Conservation (phyloP, 139 green algal species). For the Chlamydomonas incerta region DNA sequence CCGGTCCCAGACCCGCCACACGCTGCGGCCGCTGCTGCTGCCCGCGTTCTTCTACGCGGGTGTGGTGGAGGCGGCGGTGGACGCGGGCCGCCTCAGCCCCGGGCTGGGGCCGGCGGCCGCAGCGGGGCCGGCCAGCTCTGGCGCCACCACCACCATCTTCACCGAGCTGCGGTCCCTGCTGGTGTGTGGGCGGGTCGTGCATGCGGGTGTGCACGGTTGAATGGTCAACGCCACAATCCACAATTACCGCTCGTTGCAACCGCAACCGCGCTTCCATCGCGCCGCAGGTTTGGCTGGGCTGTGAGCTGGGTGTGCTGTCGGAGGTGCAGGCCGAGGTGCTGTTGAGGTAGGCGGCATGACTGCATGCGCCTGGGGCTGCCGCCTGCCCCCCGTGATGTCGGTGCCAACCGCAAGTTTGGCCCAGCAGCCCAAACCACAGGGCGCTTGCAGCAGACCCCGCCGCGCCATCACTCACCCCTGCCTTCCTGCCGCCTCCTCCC, state of each 20-base stretch:
- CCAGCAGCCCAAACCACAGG: too few species aligned
- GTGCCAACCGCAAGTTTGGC: too few species aligned
- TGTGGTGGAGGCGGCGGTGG: neutral
- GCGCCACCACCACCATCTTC: neutral
- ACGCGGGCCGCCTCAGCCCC: neutral
- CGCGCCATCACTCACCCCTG: too few species aligned
- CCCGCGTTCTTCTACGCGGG: slow-evolving; percentile 40
- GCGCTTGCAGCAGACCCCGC: too few species aligned
- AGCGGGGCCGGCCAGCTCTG: neutral
- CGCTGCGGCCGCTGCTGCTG: slow-evolving; percentile 32
- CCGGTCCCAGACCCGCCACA: neutral
- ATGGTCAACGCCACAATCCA: too few species aligned
- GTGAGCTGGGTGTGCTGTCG: neutral
- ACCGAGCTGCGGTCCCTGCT: slow-evolving; percentile 29
- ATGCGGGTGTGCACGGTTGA: too few species aligned
- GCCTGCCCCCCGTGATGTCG: too few species aligned
- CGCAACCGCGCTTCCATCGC: too few species aligned
- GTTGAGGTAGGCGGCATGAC: neutral
- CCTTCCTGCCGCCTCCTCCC: neutral
- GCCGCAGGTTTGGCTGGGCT: slow-evolving; percentile 6
- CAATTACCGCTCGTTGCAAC: too few species aligned
- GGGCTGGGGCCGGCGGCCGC: neutral
- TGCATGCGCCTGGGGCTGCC: too few species aligned
- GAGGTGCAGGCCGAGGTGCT: slow-evolving; percentile 12
- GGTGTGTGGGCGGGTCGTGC: neutral